Percentiles rank a stretch among this genome's conserved stretches.
These are phyloP conservation scores for Corylus americana DNA, from an alignment of 306 rosid genomes.

Conservation along the genomic window DNA sequence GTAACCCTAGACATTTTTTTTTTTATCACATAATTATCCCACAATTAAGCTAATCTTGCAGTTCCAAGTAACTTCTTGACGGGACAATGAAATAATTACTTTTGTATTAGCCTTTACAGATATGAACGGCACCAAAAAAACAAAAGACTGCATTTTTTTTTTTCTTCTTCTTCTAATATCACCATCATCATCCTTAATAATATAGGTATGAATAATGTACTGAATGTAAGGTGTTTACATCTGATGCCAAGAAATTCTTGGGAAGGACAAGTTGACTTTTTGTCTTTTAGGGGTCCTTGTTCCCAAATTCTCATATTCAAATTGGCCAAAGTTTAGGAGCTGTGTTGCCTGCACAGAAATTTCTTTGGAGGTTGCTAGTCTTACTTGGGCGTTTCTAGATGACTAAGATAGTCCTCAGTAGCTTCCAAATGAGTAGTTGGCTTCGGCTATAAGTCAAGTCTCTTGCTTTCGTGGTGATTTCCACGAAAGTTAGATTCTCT, in stretches of 20 bases:
- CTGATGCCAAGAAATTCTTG: neutral
- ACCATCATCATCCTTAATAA: neutral
- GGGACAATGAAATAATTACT: too few species aligned
- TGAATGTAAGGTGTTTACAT: neutral
- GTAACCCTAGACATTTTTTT: too few species aligned
- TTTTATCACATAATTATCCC: too few species aligned
- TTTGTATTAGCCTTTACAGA: neutral
- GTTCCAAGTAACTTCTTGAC: too few species aligned
- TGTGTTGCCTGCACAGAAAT: neutral
- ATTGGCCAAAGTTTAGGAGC: neutral
- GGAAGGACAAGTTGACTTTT: neutral
- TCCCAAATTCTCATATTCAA: neutral
- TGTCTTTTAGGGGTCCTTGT: neutral
- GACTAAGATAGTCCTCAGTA: neutral
- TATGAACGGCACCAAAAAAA: neutral
- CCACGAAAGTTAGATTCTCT: neutral
- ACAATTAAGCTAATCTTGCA: too few species aligned
- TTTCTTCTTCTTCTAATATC: neutral
- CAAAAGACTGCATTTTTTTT: neutral
- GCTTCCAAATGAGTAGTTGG: neutral
- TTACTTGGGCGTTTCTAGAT: neutral
- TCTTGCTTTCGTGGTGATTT: neutral
- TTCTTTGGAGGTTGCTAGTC: neutral
- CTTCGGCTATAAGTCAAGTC: neutral
- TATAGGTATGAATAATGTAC: neutral